Base-by-base conservation (phyloP, 225 moss, liverwort and hornwort species). In the Pseudisothecium myosuroides region DNA sequence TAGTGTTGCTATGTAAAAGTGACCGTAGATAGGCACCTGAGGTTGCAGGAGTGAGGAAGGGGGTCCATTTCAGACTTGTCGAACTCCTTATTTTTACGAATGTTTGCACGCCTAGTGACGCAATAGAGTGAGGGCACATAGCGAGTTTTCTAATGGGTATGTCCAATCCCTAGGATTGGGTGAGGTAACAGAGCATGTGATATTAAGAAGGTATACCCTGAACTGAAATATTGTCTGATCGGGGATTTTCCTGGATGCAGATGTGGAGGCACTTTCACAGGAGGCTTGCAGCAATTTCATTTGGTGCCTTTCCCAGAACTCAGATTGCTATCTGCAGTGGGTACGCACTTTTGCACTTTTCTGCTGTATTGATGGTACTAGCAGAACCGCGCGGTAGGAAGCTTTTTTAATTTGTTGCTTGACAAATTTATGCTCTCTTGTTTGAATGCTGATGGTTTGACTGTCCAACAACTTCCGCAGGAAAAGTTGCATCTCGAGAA, bases 301-400 rank as follows among this genome's bases (percentile, higher is more conserved):
- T 59, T 99, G 99, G 99, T 97, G 95, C 88, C 92, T 99, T 85
- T 87, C 94, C 50, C 97, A 97, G 81, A 96, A 95, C 78, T 84
- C 95, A 75, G 96, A 97, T 83, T 97, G 96, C 86, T 97, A 93
- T 85, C 92, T 88, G 69, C 96, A 96, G 81, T 99, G 99, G 99
- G 99, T 99, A 93, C 31, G 93, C 29, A 39, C 28, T 82, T 72
- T 22, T 63, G n/a, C 64, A 55, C 47, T 74, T 63, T 49, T 81
- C 66, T 88, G 54, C 74, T 74, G 24, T 62, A n/a, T 47, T 19
- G 32, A 54, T 87, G 54, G 52, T 72, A 50, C 23, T 86, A 15
- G 10, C 32, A 41, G 80, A 23, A 60, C 22, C 31, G 7, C 15
- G 45, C 60, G 68, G 52, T 28, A 14, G 36, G 12, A 17, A 79